Conservation (phyloP, 768 basidiomycete genomes). For the Strobilomyces dryophilus region DNA sequence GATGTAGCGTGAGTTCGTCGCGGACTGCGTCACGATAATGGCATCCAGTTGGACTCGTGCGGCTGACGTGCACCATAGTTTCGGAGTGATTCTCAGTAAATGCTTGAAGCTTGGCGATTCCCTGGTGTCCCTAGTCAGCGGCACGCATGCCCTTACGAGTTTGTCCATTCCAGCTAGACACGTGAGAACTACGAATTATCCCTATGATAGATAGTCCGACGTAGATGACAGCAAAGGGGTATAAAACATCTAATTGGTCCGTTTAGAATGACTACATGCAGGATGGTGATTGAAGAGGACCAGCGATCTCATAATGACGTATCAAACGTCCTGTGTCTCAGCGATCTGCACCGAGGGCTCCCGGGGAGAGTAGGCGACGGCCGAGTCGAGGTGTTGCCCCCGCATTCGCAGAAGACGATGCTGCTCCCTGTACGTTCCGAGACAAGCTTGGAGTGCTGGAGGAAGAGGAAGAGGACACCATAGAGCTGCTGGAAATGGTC, state of each 20-base stretch:
- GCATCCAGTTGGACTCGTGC: background rate
- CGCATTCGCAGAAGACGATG: constrained; percentile 17
- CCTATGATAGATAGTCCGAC: too few species aligned
- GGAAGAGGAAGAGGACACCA: constrained; percentile 1
- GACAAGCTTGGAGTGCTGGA: background rate
- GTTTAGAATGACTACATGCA: background rate
- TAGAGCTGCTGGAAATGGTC: background rate
- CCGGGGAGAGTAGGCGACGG: background rate
- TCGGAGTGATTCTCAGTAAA: background rate
- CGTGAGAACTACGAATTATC: background rate
- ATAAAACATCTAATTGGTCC: background rate
- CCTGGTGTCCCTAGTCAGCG: too few species aligned
- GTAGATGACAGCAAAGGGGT: background rate
- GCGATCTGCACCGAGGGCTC: background rate
- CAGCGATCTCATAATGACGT: background rate
- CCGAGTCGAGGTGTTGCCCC: background rate
- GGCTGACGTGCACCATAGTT: background rate
- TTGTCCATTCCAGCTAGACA: background rate
- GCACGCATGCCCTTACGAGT: background rate
- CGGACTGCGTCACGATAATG: background rate
- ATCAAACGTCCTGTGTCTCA: background rate
- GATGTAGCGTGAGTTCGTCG: constrained; percentile 40
- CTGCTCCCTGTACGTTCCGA: constrained; percentile 15
- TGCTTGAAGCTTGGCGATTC: background rate
- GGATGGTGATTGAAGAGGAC: background rate